These are phyloP conservation scores for Knufia fluminis DNA, from an alignment of 2,329 filamentous ascomycete species.

Conservation along the genomic window DNA sequence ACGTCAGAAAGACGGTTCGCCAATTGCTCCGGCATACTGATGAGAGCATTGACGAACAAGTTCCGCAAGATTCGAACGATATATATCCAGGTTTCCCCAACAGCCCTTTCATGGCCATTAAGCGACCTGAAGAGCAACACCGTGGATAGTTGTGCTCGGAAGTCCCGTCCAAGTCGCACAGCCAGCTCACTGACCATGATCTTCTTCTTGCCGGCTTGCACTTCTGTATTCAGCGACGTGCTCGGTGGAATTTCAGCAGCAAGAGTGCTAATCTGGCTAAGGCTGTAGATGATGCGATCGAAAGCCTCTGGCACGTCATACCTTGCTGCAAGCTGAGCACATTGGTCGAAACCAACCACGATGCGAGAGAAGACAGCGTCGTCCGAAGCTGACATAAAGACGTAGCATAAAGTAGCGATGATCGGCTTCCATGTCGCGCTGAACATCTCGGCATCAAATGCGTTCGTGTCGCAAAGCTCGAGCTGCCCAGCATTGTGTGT, in stretches of 20 bases:
- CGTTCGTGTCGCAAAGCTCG: slow-evolving; percentile 75
- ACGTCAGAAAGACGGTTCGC: slow-evolving; percentile 41
- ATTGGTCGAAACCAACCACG: slow-evolving; percentile 91
- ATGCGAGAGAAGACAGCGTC: slow-evolving; percentile 91
- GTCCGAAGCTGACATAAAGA: slow-evolving; percentile 97
- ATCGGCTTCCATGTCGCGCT: slow-evolving; percentile 91
- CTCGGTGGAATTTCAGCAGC: slow-evolving; percentile 67
- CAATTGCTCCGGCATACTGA: slow-evolving; percentile 54
- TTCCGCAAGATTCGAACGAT: slow-evolving; percentile 89
- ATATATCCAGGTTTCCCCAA: slow-evolving; percentile 52
- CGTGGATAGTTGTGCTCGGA: slow-evolving; percentile 85
- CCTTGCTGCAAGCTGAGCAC: slow-evolving; percentile 79
- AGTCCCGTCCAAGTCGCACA: slow-evolving; percentile 88
- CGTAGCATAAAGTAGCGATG: slow-evolving; percentile 87
- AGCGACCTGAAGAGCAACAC: slow-evolving; percentile 92
- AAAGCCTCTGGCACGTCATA: slow-evolving; percentile 77
- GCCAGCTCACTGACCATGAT: slow-evolving; percentile 99
- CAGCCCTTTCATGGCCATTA: slow-evolving; percentile 68
- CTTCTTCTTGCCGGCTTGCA: slow-evolving; percentile 73
- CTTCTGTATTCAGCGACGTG: slow-evolving; percentile 86
- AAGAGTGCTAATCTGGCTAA: slow-evolving; percentile 83
- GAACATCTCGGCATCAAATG: slow-evolving; percentile 97
- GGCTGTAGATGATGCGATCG: slow-evolving; percentile 83
- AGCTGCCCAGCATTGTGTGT: slow-evolving; percentile 66
- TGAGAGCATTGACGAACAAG: slow-evolving; percentile 88